Conservation (phyloP, 306 rosid species). For the Sesbania bispinosa region DNA sequence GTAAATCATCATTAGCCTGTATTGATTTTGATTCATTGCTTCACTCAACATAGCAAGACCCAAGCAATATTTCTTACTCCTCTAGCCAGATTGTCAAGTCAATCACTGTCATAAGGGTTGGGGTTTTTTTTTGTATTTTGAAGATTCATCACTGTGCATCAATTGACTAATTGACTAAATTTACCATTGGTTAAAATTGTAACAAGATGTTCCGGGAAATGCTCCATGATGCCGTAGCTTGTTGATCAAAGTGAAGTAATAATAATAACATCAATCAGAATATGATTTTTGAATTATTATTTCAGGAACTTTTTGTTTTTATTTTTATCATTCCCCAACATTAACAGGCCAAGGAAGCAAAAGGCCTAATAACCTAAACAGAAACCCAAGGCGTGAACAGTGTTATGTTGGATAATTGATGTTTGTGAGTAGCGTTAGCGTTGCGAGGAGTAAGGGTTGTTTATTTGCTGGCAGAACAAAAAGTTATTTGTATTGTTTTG, state of each 20-base stretch:
- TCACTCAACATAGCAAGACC: neutral
- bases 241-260: conserved; percentile 2
- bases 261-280: neutral
- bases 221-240: neutral
- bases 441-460: neutral
- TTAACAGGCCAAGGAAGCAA: conserved; percentile 14
- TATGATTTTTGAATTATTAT: conserved; percentile 18
- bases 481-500: conserved; percentile 14
- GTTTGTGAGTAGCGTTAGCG: neutral
- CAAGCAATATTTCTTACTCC: neutral
- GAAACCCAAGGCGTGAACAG: neutral
- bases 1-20: neutral
- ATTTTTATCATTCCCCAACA: no score
- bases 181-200: neutral
- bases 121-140: neutral
- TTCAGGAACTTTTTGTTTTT: neutral
- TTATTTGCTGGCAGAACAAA: conserved; percentile 25
- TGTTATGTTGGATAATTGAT: conserved; percentile 18
- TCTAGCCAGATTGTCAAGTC: neutral
- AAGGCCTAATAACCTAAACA: conserved; percentile 20
- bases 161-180: neutral
- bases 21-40: neutral
- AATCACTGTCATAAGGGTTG: neutral
- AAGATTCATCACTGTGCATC: neutral
- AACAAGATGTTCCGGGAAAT: neutral